phyloP scores from a whole-genome alignment of 2,329 filamentous ascomycete species.

The Stagonosporopsis tanaceti region DNA sequence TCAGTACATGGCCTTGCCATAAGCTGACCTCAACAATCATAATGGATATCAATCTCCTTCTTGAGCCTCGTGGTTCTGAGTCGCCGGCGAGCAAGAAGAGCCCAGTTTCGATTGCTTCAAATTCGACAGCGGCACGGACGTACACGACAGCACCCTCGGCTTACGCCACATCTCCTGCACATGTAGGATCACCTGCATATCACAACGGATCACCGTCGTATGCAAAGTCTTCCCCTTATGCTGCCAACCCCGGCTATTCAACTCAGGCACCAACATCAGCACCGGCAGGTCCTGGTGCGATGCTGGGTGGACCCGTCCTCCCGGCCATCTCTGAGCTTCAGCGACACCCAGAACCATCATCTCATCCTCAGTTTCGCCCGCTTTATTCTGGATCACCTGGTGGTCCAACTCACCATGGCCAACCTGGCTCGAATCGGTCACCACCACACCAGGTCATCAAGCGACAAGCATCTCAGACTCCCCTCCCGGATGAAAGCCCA shows the following conservation, averaged over 20 bases:
- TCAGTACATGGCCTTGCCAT: conserved; percentile 53
- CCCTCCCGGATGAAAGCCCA: conserved; percentile 46
- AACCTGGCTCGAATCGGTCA: conserved; percentile 40
- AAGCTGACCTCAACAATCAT: conserved; percentile 65
- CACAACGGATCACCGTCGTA: conserved; percentile 43
- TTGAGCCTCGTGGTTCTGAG: conserved; percentile 80
- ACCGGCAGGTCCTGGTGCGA: conserved; percentile 33
- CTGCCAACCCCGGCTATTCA: conserved; percentile 37
- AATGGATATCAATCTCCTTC: conserved; percentile 93
- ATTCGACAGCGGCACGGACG: conserved; percentile 50
- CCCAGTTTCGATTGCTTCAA: conserved; percentile 47
- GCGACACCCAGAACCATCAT: conserved; percentile 50
- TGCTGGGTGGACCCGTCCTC: conserved; percentile 49
- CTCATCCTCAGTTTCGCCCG: conserved; percentile 49
- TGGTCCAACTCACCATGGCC: conserved; percentile 30
- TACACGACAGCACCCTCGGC: conserved; percentile 48
- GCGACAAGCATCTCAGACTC: conserved; percentile 49
- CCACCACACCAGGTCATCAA: conserved; percentile 47
- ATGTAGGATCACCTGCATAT: conserved; percentile 44
- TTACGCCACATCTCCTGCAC: conserved; percentile 47
- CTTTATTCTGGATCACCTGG: conserved; percentile 53
- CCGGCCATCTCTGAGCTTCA: conserved; percentile 50
- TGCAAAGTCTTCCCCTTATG: conserved; percentile 41
- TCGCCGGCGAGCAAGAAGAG: conserved; percentile 62
- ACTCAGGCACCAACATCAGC: conserved; percentile 37